Percentiles rank a stretch among this genome's conserved stretches.
phyloP scores from a whole-genome alignment of 768 basidiomycete species.

The Rhodotorula graminis region DNA sequence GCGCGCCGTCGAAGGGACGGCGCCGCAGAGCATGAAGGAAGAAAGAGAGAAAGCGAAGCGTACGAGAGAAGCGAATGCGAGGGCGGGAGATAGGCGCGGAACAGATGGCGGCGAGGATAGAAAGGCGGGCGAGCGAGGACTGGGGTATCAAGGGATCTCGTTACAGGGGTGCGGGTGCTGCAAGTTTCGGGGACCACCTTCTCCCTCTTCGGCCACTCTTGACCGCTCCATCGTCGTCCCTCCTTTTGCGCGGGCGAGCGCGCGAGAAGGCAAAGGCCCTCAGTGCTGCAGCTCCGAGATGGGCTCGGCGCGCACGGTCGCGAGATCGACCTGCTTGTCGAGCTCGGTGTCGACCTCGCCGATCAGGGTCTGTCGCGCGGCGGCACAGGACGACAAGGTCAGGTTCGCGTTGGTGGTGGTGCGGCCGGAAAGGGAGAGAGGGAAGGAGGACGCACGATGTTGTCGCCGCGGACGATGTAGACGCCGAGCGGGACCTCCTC shows the following conservation, averaged over 20 bases:
- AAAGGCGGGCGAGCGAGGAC: too few relatives aligned
- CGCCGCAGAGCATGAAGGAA: too few relatives aligned
- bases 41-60: too few relatives aligned
- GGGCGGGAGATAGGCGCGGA: too few relatives aligned
- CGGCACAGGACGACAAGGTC: background rate
- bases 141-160: background rate
- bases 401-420: too few relatives aligned
- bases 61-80: too few relatives aligned
- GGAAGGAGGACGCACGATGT: slow-evolving; percentile 65
- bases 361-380: slow-evolving; percentile 47
- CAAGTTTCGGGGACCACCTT: background rate
- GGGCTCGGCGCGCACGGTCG: slow-evolving; percentile 79
- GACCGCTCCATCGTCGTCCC: too few relatives aligned
- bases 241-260: too few relatives aligned
- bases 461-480: slow-evolving; percentile 96
- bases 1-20: too few relatives aligned
- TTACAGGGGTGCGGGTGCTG: too few relatives aligned
- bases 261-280: background rate
- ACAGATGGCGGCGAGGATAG: background rate
- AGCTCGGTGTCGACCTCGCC: slow-evolving; percentile 58
- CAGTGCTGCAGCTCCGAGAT: slow-evolving; percentile 50
- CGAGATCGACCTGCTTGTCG: slow-evolving; percentile 76
- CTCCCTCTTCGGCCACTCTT: too few relatives aligned
- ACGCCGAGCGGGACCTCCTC: slow-evolving; percentile 91
- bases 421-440: background rate